Percentiles rank a stretch among this genome's conserved stretches.
phyloP scores from a whole-genome alignment of 2,329 filamentous ascomycete species.

The Fusarium incarnatum region DNA sequence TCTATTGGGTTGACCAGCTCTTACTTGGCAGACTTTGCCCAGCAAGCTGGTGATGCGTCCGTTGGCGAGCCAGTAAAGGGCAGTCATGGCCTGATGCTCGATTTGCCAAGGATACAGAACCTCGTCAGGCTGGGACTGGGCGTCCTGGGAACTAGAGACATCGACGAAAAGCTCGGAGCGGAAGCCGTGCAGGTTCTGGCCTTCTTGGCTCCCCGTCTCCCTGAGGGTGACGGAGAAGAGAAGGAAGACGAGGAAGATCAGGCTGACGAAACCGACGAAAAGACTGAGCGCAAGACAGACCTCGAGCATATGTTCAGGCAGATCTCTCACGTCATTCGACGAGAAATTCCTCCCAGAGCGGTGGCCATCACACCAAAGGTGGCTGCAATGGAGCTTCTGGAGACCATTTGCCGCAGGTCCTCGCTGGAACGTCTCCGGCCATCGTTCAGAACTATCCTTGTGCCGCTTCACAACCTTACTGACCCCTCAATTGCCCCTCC shows the following conservation, averaged over 20 bases:
- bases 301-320: slow-evolving; percentile 83
- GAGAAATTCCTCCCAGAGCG: slow-evolving; percentile 74
- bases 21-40: slow-evolving; percentile 85
- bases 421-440: slow-evolving; percentile 67
- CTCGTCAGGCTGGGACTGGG: slow-evolving; percentile 63
- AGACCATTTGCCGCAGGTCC: slow-evolving; percentile 74
- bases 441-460: slow-evolving; percentile 70
- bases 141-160: slow-evolving; percentile 69
- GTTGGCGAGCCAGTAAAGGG: slow-evolving; percentile 71
- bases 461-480: slow-evolving; percentile 82
- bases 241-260: slow-evolving; percentile 58
- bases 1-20: slow-evolving; percentile 78
- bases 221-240: slow-evolving; percentile 54
- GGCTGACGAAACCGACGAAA: slow-evolving; percentile 57
- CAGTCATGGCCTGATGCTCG: slow-evolving; percentile 76
- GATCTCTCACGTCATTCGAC: slow-evolving; percentile 81
- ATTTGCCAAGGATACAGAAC: slow-evolving; percentile 71
- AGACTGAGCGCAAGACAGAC: slow-evolving; percentile 54
- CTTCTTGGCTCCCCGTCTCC: slow-evolving; percentile 76
- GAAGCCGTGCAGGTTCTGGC: slow-evolving; percentile 85
- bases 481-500: slow-evolving; percentile 80
- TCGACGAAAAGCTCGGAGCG: slow-evolving; percentile 80
- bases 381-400: slow-evolving; percentile 79
- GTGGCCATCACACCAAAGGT: slow-evolving; percentile 78
- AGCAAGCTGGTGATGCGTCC: slow-evolving; percentile 62